Evolutionary conservation across 2,329 filamentous ascomycete genomes (phyloP), one percentile per base, ranked within the genome.

Genomic region (Aspergillus piperis): DNA sequence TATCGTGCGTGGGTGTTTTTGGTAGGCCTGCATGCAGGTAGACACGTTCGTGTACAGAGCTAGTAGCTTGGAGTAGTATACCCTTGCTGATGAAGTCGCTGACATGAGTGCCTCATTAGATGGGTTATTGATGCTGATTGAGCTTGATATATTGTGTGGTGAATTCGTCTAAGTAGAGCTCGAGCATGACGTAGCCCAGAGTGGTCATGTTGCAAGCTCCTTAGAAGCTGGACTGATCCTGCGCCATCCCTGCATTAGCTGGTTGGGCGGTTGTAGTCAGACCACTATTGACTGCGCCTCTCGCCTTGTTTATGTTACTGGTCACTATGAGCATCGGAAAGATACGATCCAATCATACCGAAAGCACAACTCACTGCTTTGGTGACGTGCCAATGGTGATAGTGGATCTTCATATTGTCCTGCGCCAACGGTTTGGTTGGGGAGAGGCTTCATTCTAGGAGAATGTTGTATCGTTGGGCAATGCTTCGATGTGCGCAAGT

Each of bases 1-100:
- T 44, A 64, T 67, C 10, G 71, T 73, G 13, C 70, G 62, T 48
- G 80, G 71, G 6, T 76, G 72, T 6, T 6, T 6, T 73, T 75
- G 81, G 66, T 78, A 81, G 55, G 80, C 77, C 69, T 82, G 78
- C 32, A 73, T 66, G 57, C 71, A 75, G 66, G 81, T 77, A 8
- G 72, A 73, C 50, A 81, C 79, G 57, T 80, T 81, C 75, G 80
- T 79, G 64, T 82, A 82, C 5, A 81, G 66, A 7, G 79, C 13
- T 76, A 66, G 59, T 80, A 78, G 5, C 27, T 78, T 71, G 0
- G 78, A 74, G 23, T 17, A 80, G 66, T 4, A 70, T 66, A 10
- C 74, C 76, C 8, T 71, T 58, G 6, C 72, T 60, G 41, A 75
- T 73, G 55, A 71, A 77, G 32, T 71, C 66, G 17, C 72, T 66